Evolutionary conservation across 1,284 basidiomycete genomes (phyloP), one percentile per base, ranked within the genome.

Genomic region (Schizophyllum amplum): DNA sequence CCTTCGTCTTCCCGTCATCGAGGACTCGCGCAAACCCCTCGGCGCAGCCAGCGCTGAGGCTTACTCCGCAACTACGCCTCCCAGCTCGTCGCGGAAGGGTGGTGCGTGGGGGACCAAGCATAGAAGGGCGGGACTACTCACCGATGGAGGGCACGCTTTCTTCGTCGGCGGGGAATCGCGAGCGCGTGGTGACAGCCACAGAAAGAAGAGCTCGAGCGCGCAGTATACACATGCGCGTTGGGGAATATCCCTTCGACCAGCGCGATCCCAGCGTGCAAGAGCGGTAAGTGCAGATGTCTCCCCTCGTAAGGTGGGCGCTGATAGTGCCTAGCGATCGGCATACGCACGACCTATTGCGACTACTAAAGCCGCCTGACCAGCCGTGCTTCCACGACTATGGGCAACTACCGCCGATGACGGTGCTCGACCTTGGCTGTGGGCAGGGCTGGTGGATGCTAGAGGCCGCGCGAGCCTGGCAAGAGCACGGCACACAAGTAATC

Each of bases 401-500:
- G 11, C 33, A 42, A 13, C 33, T 42, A 42, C 78, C 81, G 15
- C 87, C 87, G 0, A 52, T 63, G 1, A 69, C 72, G 4, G 74
- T 87, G 0, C 77, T 91, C 6, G 87, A 90, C 65, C 72, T 94
- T 23, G 92, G 92, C 0, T 92, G 89, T 65, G 92, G 92, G 3
- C 83, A 82, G 57, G 92, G 92, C 0, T 79, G 82, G 55, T 90
- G 87, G 87, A 76, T 78, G 9, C 74, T 90, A 47, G 80, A 84
- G 57, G 84, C 84, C 5, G 86, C 82, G 1, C 80, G 75, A 61
- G 67, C 72, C 53, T 90, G 86, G 85, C 72, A 73, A 66, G 87
- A 84, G 57, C 61, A 51, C 54, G 51, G 33, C 17, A 21, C 51
- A 6, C 53, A 53, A 55, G 55, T 50, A 53, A 48, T 83, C 27